A percentile compares a stretch with the other conserved stretches of the same genome.
Evolutionary conservation across 1,284 basidiomycete species (phyloP).

Genomic region (Ceratobasidium sp.): DNA sequence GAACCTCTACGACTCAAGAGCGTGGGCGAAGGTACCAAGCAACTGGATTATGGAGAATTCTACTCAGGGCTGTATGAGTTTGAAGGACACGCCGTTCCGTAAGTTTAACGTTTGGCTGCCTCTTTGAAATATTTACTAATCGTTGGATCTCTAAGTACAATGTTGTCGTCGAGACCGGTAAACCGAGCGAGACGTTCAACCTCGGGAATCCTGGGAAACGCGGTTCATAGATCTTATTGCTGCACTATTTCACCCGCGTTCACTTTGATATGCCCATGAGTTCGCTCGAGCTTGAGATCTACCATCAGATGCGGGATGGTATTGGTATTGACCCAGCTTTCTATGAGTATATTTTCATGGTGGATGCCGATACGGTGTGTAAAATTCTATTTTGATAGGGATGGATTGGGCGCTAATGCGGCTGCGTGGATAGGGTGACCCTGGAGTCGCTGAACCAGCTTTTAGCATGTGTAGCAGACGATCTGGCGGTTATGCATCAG

Average conservation of each 20-base stretch:
- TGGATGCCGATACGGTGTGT: conserved; percentile 95
- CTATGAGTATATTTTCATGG: conserved; percentile 97
- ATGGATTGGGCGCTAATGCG: conserved; percentile 11
- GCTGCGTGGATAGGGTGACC: conserved; percentile 74
- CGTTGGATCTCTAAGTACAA: conserved; percentile 74
- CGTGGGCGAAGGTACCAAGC: conserved; percentile 92
- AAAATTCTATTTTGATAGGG: not conserved
- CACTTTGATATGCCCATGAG: conserved; percentile 97
- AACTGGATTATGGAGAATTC: conserved; percentile 96
- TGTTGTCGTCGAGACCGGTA: conserved; percentile 96
- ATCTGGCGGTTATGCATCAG: conserved; percentile 94
- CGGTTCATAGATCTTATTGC: conserved; percentile 94
- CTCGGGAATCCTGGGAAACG: conserved; percentile 98
- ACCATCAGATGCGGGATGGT: conserved; percentile 99
- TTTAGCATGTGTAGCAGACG: conserved; percentile 88
- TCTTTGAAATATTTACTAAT: not conserved
- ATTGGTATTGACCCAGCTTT: conserved; percentile 98
- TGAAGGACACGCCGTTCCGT: conserved; percentile 94
- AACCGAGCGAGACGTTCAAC: conserved; percentile 92
- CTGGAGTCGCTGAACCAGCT: conserved; percentile 92
- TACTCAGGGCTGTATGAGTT: conserved; percentile 97
- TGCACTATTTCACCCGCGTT: conserved; percentile 96
- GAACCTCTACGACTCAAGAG: conserved; percentile 96
- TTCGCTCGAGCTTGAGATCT: conserved; percentile 96
- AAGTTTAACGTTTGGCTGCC: conserved; percentile 57